Evolutionary conservation across 148 eudicot species (phyloP), one percentile per base, ranked within the genome.

Genomic region (Hydrangea macrophylla): DNA sequence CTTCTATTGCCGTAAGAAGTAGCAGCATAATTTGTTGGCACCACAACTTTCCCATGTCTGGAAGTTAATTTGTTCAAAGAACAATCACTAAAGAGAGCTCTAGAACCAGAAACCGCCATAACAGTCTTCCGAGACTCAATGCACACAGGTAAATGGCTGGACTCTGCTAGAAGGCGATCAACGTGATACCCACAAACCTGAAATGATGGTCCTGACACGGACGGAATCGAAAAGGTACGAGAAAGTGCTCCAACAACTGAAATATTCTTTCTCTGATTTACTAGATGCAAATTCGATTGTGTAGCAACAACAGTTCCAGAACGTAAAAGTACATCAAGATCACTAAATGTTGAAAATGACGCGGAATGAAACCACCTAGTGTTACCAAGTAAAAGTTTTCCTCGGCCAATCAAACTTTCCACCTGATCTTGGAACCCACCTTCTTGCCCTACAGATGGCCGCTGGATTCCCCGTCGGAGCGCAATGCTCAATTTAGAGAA

Each of bases 121-220:
- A 64, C 60, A 51, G 64, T 53, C 63, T 82, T 79, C 61, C 25
- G 81, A 68, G 69, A 58, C 27, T 75, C 76, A 45, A 48, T 64
- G 26, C 17, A 64, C 22, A 30, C 42, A 37, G 69, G 32, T 17
- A 73, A 55, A 25, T 32, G 71, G 58, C 51, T 65, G 18, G 80
- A 60, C 55, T 81, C 82, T 27, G 85, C 77, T 60, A 81, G 57
- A 37, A 84, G 68, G 39, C 80, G 68, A 67, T 85, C 86, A 59
- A 81, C 58, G 72, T 85, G 87, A 78, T 87, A 87, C 20, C 82
- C 86, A 71, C 86, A 87, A 66, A 70, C 80, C 68, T 90, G 85
- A 70, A 78, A 87, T 50, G 86, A 63, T 72, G 92, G 92, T 51
- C 92, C 92, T 44, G 92, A 87, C 35, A 90, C 86, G 51, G 96